Base-by-base conservation (phyloP, 495 filamentous ascomycete genomes). In the Xylona heveae region DNA sequence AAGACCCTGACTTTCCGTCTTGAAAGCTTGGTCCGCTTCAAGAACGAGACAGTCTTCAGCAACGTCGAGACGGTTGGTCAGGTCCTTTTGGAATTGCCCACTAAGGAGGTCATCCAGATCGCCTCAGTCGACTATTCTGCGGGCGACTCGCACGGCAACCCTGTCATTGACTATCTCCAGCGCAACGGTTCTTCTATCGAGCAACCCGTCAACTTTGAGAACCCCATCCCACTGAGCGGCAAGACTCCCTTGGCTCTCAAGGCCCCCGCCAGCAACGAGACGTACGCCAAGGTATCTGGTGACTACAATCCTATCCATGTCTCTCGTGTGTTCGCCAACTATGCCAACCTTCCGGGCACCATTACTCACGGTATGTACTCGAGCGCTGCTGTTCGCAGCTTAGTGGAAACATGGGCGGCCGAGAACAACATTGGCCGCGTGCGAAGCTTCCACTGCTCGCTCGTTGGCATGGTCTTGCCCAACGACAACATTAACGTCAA, bases 331-430 rank as follows among this genome's bases (percentile, higher is more conserved):
- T 99, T 99, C 58, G 71, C 90, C 10, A 78, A 66, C 52, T 99
- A 95, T 47, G 88, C 85, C 48, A 84, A 78, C 51, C 69, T 99
- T 13, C 81, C 79, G 0, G 85, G 85, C 21, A 97, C 85, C 19
- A 97, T 97, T 50, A 94, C 85, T 2, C 85, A 99, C 50, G 88
- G 88, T 37, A 99, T 99, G 88, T 99, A 95, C 63, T 80, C 83
- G 4, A 94, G 85, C 55, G 88, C 88, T 33, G 82, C 90, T 14
- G 88, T 95, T n/a, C 75, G 88, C 31, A 83, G 81, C 51, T 58
- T 94, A n/a, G 85, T 99, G 4, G 88, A 95, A 62, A 94, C 85
- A 7, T 95, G 88, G 90, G 90, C 88, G 18, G 90, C 88, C 12
- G 88, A 95, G 58, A 99, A 95, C 58, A 85, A 94, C 49, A 71